phyloP scores from a whole-genome alignment of 2,329 filamentous ascomycete genomes.

The Penicillium sp. region DNA sequence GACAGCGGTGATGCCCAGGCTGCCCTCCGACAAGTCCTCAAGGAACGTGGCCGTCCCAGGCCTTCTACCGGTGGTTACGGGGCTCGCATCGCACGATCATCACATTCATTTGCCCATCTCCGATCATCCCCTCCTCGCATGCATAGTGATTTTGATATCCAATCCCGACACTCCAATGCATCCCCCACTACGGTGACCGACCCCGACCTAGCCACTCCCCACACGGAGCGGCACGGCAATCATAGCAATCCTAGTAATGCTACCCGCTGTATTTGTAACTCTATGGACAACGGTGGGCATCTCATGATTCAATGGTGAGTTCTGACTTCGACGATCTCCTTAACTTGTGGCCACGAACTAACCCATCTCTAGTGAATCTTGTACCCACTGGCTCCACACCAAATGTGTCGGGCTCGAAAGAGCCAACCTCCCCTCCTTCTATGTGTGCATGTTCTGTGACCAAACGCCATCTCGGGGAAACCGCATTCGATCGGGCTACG shows the following conservation, averaged over 20 bases:
- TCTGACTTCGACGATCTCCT: neutral
- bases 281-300: slow-evolving; percentile 53
- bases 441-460: slow-evolving; percentile 54
- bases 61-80: slow-evolving; percentile 32
- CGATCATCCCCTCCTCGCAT: slow-evolving; percentile 47
- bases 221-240: slow-evolving; percentile 51
- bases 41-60: slow-evolving; percentile 30
- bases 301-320: slow-evolving; percentile 60
- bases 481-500: slow-evolving; percentile 36
- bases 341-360: neutral
- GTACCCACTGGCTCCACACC: slow-evolving; percentile 63
- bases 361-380: slow-evolving; percentile 52
- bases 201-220: slow-evolving; percentile 52
- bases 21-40: slow-evolving; percentile 48
- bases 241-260: slow-evolving; percentile 47
- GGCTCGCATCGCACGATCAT: slow-evolving; percentile 29
- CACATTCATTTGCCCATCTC: slow-evolving; percentile 36
- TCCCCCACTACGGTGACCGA: slow-evolving; percentile 55
- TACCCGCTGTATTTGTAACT: slow-evolving; percentile 60
- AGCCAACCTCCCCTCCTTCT: slow-evolving; percentile 48
- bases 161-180: slow-evolving; percentile 40
- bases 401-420: slow-evolving; percentile 57
- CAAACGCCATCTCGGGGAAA: slow-evolving; percentile 43
- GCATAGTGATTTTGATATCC: slow-evolving; percentile 37
- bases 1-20: slow-evolving; percentile 47